phyloP scores from a whole-genome alignment of 176 grass and related monocot species.

The Thinopyrum elongatum region DNA sequence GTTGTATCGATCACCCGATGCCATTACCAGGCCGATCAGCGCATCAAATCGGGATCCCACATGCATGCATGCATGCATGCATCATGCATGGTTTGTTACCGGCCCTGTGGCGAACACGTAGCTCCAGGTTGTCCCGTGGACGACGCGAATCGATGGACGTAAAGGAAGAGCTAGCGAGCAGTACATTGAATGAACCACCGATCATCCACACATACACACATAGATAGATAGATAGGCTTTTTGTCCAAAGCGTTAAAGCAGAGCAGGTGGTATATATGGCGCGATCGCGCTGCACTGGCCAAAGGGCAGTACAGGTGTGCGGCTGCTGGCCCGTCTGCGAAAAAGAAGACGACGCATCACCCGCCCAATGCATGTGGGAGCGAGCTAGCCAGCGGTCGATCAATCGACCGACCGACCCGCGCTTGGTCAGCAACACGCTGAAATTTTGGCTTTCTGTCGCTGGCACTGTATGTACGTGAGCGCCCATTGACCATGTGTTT shows the following conservation, averaged over 20 bases:
- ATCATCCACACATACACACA: neutral
- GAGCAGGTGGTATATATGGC: neutral
- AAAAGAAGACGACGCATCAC: neutral
- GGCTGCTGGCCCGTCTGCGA: neutral
- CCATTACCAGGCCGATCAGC: neutral
- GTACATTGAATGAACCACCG: neutral
- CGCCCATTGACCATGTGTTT: conserved; percentile 5
- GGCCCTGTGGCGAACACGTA: neutral
- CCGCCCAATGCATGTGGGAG: neutral
- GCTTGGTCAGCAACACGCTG: conserved; percentile 8
- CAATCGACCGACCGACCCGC: neutral
- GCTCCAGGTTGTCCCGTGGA: neutral
- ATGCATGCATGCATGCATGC: neutral
- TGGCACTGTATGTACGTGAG: neutral
- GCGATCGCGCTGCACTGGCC: neutral
- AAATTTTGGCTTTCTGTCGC: neutral
- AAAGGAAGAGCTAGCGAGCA: neutral
- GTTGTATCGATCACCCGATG: neutral
- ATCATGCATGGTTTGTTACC: neutral
- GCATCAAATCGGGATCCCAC: neutral
- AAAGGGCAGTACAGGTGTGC: neutral
- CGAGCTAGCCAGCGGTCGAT: neutral
- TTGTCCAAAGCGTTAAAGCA: conserved; percentile 6
- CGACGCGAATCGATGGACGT: neutral
- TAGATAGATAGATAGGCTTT: neutral